phyloP scores from a whole-genome alignment of 768 basidiomycete species.

The Cubamyces lactineus region DNA sequence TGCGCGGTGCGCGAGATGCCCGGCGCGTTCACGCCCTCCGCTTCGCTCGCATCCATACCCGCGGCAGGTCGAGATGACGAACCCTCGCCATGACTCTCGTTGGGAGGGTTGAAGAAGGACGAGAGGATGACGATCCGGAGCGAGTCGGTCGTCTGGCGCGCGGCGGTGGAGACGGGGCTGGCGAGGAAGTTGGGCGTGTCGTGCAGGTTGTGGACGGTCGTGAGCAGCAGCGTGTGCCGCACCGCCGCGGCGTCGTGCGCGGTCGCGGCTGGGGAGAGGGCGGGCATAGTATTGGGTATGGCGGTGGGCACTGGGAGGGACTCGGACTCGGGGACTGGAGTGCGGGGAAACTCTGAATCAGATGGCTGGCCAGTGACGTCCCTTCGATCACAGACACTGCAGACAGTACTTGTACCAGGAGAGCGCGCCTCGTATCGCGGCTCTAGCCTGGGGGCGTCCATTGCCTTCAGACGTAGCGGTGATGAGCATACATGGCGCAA shows the following conservation, averaged over 20 bases:
- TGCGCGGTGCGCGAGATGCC: slow-evolving; percentile 45
- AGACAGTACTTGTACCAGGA: too few species aligned
- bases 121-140: slow-evolving; percentile 72
- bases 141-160: slow-evolving; percentile 46
- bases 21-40: not conserved
- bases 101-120: slow-evolving; percentile 46
- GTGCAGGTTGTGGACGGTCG: slow-evolving; percentile 51
- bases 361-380: not conserved
- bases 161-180: slow-evolving; percentile 54
- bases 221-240: slow-evolving; percentile 49
- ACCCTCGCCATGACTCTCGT: not conserved
- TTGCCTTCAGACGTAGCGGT: not conserved
- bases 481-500: not conserved
- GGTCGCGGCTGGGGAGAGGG: not conserved
- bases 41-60: not conserved
- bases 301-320: too few species aligned
- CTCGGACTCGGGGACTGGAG: too few species aligned
- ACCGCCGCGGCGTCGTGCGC: not conserved
- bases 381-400: slow-evolving; percentile 3
- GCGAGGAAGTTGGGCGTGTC: slow-evolving; percentile 58
- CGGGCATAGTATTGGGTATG: not conserved
- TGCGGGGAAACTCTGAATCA: too few species aligned
- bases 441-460: too few species aligned
- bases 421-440: too few species aligned
- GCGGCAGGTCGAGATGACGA: not conserved